phyloP scores from a whole-genome alignment of 2,329 filamentous ascomycete genomes.

The Dactylellina parvicollis region DNA sequence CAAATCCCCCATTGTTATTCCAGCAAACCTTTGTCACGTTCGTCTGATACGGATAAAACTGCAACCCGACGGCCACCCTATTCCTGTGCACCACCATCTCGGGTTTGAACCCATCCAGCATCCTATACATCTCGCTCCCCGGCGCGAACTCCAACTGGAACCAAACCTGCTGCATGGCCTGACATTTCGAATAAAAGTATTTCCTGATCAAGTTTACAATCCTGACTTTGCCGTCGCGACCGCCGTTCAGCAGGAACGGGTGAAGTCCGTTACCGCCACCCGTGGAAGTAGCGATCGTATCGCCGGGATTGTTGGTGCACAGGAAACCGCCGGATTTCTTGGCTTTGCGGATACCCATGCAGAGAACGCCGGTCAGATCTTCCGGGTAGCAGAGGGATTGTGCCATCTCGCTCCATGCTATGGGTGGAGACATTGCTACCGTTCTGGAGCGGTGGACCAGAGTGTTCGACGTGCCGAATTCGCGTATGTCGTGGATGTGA shows the following conservation, averaged over 20 bases:
- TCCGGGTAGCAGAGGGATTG: slow-evolving; percentile 51
- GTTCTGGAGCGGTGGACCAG: slow-evolving; percentile 42
- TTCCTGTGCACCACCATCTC: slow-evolving; percentile 55
- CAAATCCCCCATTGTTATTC: slow-evolving; percentile 66
- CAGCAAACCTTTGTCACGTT: slow-evolving; percentile 64
- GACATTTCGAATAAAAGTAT: slow-evolving; percentile 62
- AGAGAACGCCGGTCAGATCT: slow-evolving; percentile 60
- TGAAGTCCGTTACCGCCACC: slow-evolving; percentile 63
- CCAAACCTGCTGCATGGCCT: slow-evolving; percentile 65
- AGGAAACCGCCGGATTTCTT: slow-evolving; percentile 48
- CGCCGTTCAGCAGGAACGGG: slow-evolving; percentile 63
- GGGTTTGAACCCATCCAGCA: slow-evolving; percentile 57
- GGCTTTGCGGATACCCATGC: slow-evolving; percentile 50
- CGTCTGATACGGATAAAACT: slow-evolving; percentile 63
- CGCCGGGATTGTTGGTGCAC: slow-evolving; percentile 48
- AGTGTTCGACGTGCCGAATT: slow-evolving; percentile 62
- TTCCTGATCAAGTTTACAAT: slow-evolving; percentile 63
- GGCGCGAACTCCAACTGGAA: slow-evolving; percentile 64
- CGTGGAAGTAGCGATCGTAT: slow-evolving; percentile 58
- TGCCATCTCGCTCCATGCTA: slow-evolving; percentile 52
- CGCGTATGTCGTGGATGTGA: slow-evolving; percentile 64
- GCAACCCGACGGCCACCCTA: slow-evolving; percentile 36
- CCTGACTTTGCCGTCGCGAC: slow-evolving; percentile 63
- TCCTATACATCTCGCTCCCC: slow-evolving; percentile 55
- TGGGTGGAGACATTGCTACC: slow-evolving; percentile 46